Evolutionary conservation across 768 basidiomycete genomes (phyloP).

Genomic region (Cyclocybe aegerita): DNA sequence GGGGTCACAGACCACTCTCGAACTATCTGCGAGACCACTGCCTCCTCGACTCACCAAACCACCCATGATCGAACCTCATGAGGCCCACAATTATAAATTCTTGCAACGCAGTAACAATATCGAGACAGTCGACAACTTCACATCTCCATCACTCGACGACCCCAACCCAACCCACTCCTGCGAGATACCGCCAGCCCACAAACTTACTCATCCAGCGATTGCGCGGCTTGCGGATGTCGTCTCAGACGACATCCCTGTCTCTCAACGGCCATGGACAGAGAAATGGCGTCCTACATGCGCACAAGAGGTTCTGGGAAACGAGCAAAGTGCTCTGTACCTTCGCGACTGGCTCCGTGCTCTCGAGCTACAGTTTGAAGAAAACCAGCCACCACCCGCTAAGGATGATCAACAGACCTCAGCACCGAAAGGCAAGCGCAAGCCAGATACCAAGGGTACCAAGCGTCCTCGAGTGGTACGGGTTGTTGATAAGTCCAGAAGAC

Average conservation of each 20-base stretch:
- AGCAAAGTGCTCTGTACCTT: constrained; percentile 64
- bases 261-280: constrained; percentile 63
- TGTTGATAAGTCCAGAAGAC: constrained; percentile 43
- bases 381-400: constrained; percentile 8
- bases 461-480: constrained; percentile 59
- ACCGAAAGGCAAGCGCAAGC: constrained; percentile 24
- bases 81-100: constrained; percentile 4
- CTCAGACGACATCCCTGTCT: constrained; percentile 17
- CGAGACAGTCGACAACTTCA: constrained; percentile 1
- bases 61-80: not conserved
- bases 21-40: not conserved
- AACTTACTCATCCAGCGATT: constrained; percentile 50
- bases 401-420: constrained; percentile 4
- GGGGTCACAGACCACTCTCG: constrained; percentile 44
- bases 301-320: constrained; percentile 78
- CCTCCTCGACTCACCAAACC: not conserved
- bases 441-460: constrained; percentile 42
- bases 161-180: constrained; percentile 3
- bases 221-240: constrained; percentile 31
- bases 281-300: constrained; percentile 77
- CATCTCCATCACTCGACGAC: constrained; percentile 1
- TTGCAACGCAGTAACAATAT: constrained; percentile 7
- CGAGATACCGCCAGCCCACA: constrained; percentile 29
- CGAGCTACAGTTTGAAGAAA: constrained; percentile 49
- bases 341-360: constrained; percentile 80